Evolutionary conservation across 257 asterid genomes (phyloP), one percentile per base, ranked within the genome.

Genomic region (Solanum stenotomum): DNA sequence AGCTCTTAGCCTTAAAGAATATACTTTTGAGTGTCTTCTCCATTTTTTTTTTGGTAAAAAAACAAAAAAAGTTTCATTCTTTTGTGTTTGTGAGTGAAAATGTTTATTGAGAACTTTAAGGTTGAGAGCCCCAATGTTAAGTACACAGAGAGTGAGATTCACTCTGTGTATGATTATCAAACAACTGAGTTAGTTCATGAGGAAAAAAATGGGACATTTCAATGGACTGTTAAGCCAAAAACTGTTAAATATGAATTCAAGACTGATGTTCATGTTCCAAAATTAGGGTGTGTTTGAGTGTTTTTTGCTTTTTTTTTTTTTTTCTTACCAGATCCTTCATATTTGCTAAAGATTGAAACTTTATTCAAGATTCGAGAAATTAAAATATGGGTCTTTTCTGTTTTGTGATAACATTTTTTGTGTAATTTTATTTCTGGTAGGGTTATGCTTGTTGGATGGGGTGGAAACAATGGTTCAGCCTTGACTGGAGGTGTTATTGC

Each of bases 391-490:
- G 68, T 20, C 0, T 27, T 46, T 46, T 25, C 6, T 81, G 27
- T 46, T 46, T 81, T 27, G 18, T 81, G 4, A 81, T 12, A 44
- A 8, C 0, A 0, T 16, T 44, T 44, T 37, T 15, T 23, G 35
- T 86, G n/a, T 4, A 25, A 70, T 22, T 87, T 75, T 33, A 68
- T 23, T 87, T 77, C 8, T 87, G 38, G 31, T 78, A 97, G 99
- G 94, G 99, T 96, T 87, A 92, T 97, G 99, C 98, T 97, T 89
- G 99, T 97, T 83, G 99, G 99, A 72, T 97, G 99, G 99, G 99
- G 99, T 85, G 99, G 99, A 22, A 97, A 97, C 95, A 97, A 97
- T 89, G 99, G 99, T 16, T 94, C 95, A 4, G 95, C 99, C 44
- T 98, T 97, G 15, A 96, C 99, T 5, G 99, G 95, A 52, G 98